Percentiles rank a stretch among this genome's conserved stretches.
Evolutionary conservation across 2,329 filamentous ascomycete genomes (phyloP).

Genomic region (Dactylellina parvicollis): DNA sequence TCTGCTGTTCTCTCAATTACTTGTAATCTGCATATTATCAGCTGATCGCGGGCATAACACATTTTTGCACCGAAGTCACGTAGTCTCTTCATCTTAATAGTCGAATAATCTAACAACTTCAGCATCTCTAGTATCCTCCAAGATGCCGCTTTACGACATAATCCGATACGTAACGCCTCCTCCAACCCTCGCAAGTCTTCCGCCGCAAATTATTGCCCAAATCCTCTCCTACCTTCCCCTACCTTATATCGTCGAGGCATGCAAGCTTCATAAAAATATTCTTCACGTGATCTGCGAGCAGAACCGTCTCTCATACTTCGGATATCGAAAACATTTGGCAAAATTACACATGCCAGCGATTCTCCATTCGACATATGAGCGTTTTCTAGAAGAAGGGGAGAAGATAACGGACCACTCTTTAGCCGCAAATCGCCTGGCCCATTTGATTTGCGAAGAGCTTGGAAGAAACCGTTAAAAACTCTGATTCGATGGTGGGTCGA

Average conservation of each 20-base stretch:
- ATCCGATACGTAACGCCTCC: constrained; percentile 1
- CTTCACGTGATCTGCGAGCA: constrained; percentile 27
- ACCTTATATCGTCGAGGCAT: constrained; percentile 17
- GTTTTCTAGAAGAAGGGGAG: constrained; percentile 10
- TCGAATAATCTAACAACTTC: not conserved
- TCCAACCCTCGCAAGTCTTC: constrained; percentile 11
- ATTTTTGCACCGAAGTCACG: no score
- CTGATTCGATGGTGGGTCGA: not conserved
- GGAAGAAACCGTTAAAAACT: constrained; percentile 16
- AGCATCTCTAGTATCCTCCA: not conserved
- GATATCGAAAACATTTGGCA: constrained; percentile 26
- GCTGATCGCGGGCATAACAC: no score
- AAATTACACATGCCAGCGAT: constrained; percentile 30
- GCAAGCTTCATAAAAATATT: constrained; percentile 1
- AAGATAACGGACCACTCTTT: constrained; percentile 17
- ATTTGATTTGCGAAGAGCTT: constrained; percentile 33
- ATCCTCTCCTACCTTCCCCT: constrained; percentile 38
- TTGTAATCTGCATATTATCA: no score
- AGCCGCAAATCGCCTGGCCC: constrained; percentile 19
- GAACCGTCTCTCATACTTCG: constrained; percentile 25
- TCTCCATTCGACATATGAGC: constrained; percentile 16
- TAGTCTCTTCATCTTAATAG: no score
- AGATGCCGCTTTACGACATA: constrained; percentile 32
- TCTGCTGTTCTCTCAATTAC: no score
- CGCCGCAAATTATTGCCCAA: not conserved